Evolutionary conservation across 2,329 filamentous ascomycete genomes (phyloP), one percentile per base, ranked within the genome.

Genomic region (Neonectria punicea): DNA sequence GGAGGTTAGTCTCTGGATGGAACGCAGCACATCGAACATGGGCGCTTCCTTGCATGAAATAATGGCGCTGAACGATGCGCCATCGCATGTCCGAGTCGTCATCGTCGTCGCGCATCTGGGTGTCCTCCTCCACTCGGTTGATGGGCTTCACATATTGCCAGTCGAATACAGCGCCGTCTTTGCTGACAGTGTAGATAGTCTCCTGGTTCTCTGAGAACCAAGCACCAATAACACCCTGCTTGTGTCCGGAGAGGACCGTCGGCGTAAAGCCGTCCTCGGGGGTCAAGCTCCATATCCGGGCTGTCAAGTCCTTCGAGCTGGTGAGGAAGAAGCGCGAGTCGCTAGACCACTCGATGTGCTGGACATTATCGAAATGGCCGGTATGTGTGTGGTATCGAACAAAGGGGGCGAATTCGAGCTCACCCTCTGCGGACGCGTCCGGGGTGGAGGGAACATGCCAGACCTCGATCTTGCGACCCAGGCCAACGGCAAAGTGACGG

Each of bases 201-300:
- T 99, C 97, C 77, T 99, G 96, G 72, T 97, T 90, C 67, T 92
- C 90, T 1, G 94, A 97, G 77, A 99, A 99, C 90, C 94, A 99
- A n/a, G 94, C 94, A n/a, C 92, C 93, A 59, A 97, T 86, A 3
- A 99, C 92, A 16, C 88, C 91, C 79, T 98, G 94, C 77, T 94
- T 90, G 80, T 99, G 97, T 1, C 96, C 96, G 4, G 93, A 91
- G 67, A 99, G 82, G 16, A 94, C 93, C 1, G 96, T 99, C 1
- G 95, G 94, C 54, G 90, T 89, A 79, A 98, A 98, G 2, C 92
- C 93, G 66, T 95, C 92, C 74, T 97, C 93, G 1, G 90, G 86
- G 71, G 97, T 87, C 70, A 98, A 82, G 77, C 94, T 98, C 95
- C 95, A 99, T 89, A 99, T 93, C 76, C 94, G 89, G 43, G 93